A percentile compares a stretch with the other conserved stretches of the same genome.
These are phyloP conservation scores for Arachnomyces sp. DNA, from an alignment of 2,329 filamentous ascomycete genomes.

Conservation along the genomic window DNA sequence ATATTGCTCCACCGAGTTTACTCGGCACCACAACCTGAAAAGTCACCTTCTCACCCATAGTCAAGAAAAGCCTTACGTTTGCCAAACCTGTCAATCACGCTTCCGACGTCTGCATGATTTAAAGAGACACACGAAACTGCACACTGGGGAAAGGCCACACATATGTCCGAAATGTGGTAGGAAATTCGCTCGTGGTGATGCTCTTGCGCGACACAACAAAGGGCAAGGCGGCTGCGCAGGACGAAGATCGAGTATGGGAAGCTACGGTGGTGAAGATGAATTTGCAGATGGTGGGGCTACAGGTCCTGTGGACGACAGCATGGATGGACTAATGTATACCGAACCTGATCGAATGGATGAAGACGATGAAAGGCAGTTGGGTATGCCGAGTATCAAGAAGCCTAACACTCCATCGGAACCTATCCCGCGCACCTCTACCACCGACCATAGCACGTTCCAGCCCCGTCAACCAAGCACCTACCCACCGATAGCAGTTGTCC, in stretches of 20 bases:
- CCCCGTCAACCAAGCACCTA: conserved; percentile 67
- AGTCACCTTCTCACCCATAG: conserved; percentile 95
- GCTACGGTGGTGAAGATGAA: conserved; percentile 73
- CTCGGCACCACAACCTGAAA: conserved; percentile 93
- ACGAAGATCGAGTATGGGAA: conserved; percentile 73
- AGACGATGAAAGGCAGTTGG: conserved; percentile 39
- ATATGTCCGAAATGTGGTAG: conserved; percentile 91
- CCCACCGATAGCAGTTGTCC: conserved; percentile 55
- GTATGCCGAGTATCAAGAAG: conserved; percentile 64
- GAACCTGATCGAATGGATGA: conserved; percentile 44
- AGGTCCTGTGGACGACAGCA: conserved; percentile 45
- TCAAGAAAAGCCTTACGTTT: conserved; percentile 95
- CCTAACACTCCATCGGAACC: conserved; percentile 53
- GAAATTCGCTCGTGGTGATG: conserved; percentile 91
- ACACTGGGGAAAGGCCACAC: conserved; percentile 92
- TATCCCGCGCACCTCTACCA: conserved; percentile 33
- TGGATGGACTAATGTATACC: conserved; percentile 56
- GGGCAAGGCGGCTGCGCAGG: conserved; percentile 93
- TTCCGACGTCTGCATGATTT: conserved; percentile 90
- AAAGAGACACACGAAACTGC: conserved; percentile 91
- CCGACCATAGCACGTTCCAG: conserved; percentile 43
- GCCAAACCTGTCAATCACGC: conserved; percentile 82
- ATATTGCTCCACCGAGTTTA: conserved; percentile 94
- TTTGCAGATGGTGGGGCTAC: conserved; percentile 39
- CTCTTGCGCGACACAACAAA: conserved; percentile 88